phyloP scores from a whole-genome alignment of 169 alveolate species.

The Plasmodium adleri region DNA sequence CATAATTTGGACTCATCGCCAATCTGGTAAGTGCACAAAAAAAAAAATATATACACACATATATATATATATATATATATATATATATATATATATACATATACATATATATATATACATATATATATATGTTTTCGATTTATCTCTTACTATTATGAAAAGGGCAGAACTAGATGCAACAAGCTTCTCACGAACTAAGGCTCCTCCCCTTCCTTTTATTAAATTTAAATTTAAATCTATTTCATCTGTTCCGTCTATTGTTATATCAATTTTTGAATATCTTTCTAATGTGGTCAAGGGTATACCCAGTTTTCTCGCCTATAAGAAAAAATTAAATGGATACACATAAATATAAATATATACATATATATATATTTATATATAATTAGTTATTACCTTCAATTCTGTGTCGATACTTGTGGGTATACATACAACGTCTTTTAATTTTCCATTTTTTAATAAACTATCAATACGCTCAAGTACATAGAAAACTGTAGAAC shows the following conservation, averaged over 20 bases:
- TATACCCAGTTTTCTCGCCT: conserved; percentile 85
- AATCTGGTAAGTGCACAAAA: conserved; percentile 52
- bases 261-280: conserved; percentile 79
- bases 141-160: conserved; percentile 79
- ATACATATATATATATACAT: not conserved
- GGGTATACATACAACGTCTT: conserved; percentile 82
- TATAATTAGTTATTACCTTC: conserved; percentile 63
- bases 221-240: conserved; percentile 82
- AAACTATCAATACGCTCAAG: conserved; percentile 85
- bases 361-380: not conserved
- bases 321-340: not conserved
- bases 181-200: conserved; percentile 88
- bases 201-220: conserved; percentile 92
- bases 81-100: not conserved
- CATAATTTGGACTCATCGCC: conserved; percentile 81
- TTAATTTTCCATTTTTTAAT: conserved; percentile 79
- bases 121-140: not conserved
- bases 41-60: not conserved
- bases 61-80: not conserved
- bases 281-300: conserved; percentile 79
- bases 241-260: conserved; percentile 91
- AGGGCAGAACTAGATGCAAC: conserved; percentile 83
- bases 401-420: conserved; percentile 85
- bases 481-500: conserved; percentile 86
- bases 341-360: not conserved